Conservation (phyloP, 2,329 filamentous ascomycete genomes). For the Scedosporium minutisporum region DNA sequence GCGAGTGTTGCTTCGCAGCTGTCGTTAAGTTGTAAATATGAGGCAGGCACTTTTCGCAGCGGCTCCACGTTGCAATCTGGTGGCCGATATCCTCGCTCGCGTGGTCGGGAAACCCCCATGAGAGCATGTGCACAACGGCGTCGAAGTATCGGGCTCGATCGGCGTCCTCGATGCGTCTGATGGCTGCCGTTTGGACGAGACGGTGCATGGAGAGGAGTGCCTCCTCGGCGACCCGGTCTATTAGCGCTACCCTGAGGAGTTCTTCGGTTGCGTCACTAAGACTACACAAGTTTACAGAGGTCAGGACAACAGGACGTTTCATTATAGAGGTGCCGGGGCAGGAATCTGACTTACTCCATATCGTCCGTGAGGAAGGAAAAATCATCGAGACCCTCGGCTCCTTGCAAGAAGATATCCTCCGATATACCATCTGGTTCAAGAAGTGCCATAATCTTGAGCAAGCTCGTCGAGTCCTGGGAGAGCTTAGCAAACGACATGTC, state of each 20-base stretch:
- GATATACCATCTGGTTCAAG: constrained; percentile 18
- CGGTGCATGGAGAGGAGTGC: background rate
- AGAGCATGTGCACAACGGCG: constrained; percentile 14
- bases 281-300: background rate
- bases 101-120: constrained; percentile 17
- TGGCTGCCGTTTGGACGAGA: background rate
- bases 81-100: constrained; percentile 16
- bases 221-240: background rate
- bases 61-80: constrained; percentile 16
- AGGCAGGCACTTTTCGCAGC: constrained; percentile 19
- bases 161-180: background rate
- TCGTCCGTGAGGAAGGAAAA: constrained; percentile 17
- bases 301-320: background rate
- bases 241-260: background rate
- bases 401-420: constrained; percentile 16
- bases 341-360: constrained; percentile 16
- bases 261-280: background rate
- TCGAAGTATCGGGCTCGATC: constrained; percentile 13
- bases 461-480: constrained; percentile 10
- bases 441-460: constrained; percentile 17
- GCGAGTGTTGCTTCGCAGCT: constrained; percentile 11
- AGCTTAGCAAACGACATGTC: constrained; percentile 17
- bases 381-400: constrained; percentile 10
- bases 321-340: background rate
- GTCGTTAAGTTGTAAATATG: constrained; percentile 18